Evolutionary conservation across 805 yeast species (phyloP), one percentile per base, ranked within the genome.

Genomic region (Wickerhamomyces tratensis): DNA sequence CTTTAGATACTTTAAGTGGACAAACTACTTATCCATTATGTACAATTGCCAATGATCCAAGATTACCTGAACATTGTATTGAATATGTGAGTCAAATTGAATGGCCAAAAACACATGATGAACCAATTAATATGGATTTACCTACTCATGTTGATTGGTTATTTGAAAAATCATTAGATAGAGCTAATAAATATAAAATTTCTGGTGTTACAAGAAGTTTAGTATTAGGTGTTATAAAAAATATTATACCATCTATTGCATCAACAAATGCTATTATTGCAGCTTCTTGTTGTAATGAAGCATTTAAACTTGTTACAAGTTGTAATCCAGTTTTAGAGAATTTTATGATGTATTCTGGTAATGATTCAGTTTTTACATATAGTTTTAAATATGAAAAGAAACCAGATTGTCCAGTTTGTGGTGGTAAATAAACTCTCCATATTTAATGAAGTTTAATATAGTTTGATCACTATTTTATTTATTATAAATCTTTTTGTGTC

Each of bases 261-360:
- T 82, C 95, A 2, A 89, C 97, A 0, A 91, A 93, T 59, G 95
- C 98, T 3, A 73, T 91, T 25, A 76, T 91, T 31, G 96, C 97
- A 0, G 94, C 93, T 0, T 72, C 87, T 6, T 85, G 95, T 58
- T 83, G 93, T 56, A 84, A 83, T 48, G 96, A 88, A 59, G 86
- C 83, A 2, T 76, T 86, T 60, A 89, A 89, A 56, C 67, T 88
- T 25, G 72, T 86, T 37, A 78, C 95, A 2, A 77, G 81, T 42
- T 67, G 78, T 43, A 77, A 78, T 46, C 91, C 88, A 0, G 63
- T 65, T 14, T 62, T 85, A 50, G 74, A 77, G 46, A 89, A 87
- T 62, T 84, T 84, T 57, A 81, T 86, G 85, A 84, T 82, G 77
- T 86, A 86, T 54, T 77, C 88, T 26, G 98, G 98, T 0, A 81